Conservation (phyloP, 2,329 filamentous ascomycete genomes). For the Trichocomaceae sp. region DNA sequence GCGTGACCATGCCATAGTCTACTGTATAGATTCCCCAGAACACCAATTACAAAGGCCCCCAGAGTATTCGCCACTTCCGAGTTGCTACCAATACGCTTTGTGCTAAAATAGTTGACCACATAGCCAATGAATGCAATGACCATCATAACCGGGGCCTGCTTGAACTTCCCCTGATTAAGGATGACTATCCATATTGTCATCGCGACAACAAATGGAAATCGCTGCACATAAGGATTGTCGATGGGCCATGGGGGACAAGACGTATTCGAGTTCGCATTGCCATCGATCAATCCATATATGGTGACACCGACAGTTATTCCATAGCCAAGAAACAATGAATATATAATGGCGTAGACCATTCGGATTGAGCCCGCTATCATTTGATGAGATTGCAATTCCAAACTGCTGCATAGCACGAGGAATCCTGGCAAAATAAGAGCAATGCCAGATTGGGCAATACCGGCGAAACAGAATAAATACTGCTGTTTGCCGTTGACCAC, state of each 20-base stretch:
- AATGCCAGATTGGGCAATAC: constrained; percentile 62
- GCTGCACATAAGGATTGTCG: constrained; percentile 40
- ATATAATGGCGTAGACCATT: constrained; percentile 64
- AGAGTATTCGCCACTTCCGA: constrained; percentile 70
- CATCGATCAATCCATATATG: constrained; percentile 55
- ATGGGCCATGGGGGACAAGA: constrained; percentile 43
- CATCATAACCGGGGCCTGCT: constrained; percentile 68
- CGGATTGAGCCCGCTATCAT: constrained; percentile 63
- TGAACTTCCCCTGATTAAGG: constrained; percentile 74
- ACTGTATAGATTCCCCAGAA: constrained; percentile 71
- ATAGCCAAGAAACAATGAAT: constrained; percentile 63
- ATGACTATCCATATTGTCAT: constrained; percentile 69
- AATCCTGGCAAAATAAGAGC: constrained; percentile 64
- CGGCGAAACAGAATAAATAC: constrained; percentile 60
- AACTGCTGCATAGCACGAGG: constrained; percentile 51
- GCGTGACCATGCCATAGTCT: constrained; percentile 67
- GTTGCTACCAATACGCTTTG: constrained; percentile 61
- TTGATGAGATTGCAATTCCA: constrained; percentile 62
- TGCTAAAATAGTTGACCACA: constrained; percentile 66
- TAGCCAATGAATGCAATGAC: constrained; percentile 66
- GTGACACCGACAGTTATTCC: constrained; percentile 60
- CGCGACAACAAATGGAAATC: constrained; percentile 64
- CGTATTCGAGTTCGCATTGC: constrained; percentile 43
- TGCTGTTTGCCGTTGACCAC: constrained; percentile 23
- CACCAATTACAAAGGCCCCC: constrained; percentile 66